phyloP scores from a whole-genome alignment of 2,329 filamentous ascomycete genomes.

The Calonectria pteridis region DNA sequence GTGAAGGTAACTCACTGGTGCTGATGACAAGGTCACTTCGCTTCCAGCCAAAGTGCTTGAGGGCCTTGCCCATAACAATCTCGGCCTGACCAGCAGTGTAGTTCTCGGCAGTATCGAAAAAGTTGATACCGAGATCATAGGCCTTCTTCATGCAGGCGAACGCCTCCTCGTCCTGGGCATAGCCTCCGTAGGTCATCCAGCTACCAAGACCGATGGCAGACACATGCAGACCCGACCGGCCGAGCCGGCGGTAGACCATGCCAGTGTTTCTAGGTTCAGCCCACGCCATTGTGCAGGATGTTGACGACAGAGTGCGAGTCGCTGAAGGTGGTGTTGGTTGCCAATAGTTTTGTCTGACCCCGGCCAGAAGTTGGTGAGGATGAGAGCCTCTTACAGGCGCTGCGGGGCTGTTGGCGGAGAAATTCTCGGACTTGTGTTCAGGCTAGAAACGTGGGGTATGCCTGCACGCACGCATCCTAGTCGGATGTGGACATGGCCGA shows the following conservation, averaged over 20 bases:
- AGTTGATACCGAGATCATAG: constrained; percentile 72
- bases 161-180: constrained; percentile 72
- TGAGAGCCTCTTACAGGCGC: not conserved
- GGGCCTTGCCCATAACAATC: constrained; percentile 72
- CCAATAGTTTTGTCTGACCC: constrained; percentile 10
- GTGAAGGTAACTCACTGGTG: constrained; percentile 57
- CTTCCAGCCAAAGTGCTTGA: constrained; percentile 71
- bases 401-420: constrained; percentile 38
- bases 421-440: constrained; percentile 34
- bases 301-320: constrained; percentile 19
- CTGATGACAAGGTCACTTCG: constrained; percentile 71
- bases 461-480: not conserved
- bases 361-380: constrained; percentile 15
- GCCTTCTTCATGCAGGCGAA: constrained; percentile 73
- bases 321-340: not conserved
- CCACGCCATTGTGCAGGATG: constrained; percentile 53
- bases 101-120: constrained; percentile 72
- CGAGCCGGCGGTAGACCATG: constrained; percentile 58
- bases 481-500: constrained; percentile 24
- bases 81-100: constrained; percentile 74
- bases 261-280: constrained; percentile 59
- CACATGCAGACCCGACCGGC: constrained; percentile 72
- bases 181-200: constrained; percentile 76
- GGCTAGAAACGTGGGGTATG: constrained; percentile 27
- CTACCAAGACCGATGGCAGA: constrained; percentile 75